Percentiles rank a stretch among this genome's conserved stretches.
These are phyloP conservation scores for Pyrenochaeta sp. DNA, from an alignment of 2,329 filamentous ascomycete genomes.

Conservation along the genomic window DNA sequence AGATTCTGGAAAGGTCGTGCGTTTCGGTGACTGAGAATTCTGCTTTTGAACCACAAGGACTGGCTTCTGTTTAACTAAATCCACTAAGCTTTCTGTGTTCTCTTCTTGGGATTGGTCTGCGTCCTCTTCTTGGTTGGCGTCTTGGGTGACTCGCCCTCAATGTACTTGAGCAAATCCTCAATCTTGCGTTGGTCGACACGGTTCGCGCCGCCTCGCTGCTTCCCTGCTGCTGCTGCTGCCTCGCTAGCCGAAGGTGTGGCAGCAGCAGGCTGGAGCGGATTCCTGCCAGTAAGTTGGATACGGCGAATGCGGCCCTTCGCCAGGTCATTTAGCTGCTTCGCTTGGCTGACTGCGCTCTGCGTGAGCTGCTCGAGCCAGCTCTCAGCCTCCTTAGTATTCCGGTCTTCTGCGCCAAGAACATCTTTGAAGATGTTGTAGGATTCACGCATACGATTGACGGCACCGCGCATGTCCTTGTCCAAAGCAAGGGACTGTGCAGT, in stretches of 20 bases:
- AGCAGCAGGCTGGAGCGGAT: constrained; percentile 67
- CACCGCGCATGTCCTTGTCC: constrained; percentile 93
- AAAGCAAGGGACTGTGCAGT: constrained; percentile 92
- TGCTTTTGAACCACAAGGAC: neutral
- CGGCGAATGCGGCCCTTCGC: constrained; percentile 76
- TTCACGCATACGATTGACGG: constrained; percentile 93
- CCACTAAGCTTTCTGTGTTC: constrained; percentile 27
- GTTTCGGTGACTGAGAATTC: neutral
- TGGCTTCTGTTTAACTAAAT: neutral
- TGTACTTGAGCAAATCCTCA: constrained; percentile 92
- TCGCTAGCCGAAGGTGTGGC: constrained; percentile 66
- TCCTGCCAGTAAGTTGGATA: constrained; percentile 68
- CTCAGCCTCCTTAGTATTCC: constrained; percentile 98
- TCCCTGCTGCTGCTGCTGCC: constrained; percentile 48
- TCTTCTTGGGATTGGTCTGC: constrained; percentile 54
- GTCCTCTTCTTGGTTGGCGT: constrained; percentile 56
- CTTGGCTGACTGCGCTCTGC: constrained; percentile 91
- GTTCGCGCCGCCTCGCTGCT: constrained; percentile 49
- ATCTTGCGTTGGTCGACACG: constrained; percentile 82
- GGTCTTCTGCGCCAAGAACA: constrained; percentile 87
- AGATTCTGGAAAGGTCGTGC: neutral
- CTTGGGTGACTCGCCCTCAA: constrained; percentile 72
- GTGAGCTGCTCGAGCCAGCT: constrained; percentile 96
- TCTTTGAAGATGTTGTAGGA: constrained; percentile 94
- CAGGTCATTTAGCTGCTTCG: constrained; percentile 89